These are phyloP conservation scores for Aspergillus uvarum DNA, from an alignment of 2,329 filamentous ascomycete species.

Conservation along the genomic window DNA sequence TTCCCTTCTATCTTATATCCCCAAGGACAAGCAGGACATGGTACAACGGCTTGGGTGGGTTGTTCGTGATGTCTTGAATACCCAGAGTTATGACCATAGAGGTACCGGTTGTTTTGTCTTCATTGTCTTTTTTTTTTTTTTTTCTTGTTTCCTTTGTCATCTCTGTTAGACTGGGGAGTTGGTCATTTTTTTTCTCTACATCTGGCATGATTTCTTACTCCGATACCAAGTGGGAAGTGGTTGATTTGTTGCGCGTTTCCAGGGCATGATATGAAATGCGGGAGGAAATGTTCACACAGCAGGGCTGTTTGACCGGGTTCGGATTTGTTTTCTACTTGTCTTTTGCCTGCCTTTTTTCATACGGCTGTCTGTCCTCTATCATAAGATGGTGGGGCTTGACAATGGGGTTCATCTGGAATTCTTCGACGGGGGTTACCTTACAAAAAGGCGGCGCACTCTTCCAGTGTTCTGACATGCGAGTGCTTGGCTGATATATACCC, in stretches of 20 bases:
- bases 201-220: slow-evolving; percentile 17
- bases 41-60: slow-evolving; percentile 20
- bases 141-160: slow-evolving; percentile 31
- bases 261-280: slow-evolving; percentile 9
- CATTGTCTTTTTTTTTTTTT: slow-evolving; percentile 1
- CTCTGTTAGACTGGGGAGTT: slow-evolving; percentile 40
- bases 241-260: slow-evolving; percentile 16
- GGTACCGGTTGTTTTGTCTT: slow-evolving; percentile 31
- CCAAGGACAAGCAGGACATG: slow-evolving; percentile 22
- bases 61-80: slow-evolving; percentile 23
- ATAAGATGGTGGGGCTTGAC: slow-evolving; percentile 4
- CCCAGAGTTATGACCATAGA: slow-evolving; percentile 41
- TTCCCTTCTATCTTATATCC: slow-evolving; percentile 12
- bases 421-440: slow-evolving; percentile 10
- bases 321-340: background rate
- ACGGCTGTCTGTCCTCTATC: slow-evolving; percentile 6
- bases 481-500: slow-evolving; percentile 17
- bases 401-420: background rate
- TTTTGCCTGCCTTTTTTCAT: slow-evolving; percentile 1
- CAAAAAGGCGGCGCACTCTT: slow-evolving; percentile 7
- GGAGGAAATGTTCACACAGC: slow-evolving; percentile 14
- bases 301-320: slow-evolving; percentile 13
- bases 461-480: background rate
- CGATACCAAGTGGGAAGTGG: slow-evolving; percentile 27
- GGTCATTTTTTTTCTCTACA: slow-evolving; percentile 26